A percentile compares a stretch with the other conserved stretches of the same genome.
These are phyloP conservation scores for Mycena rosella DNA, from an alignment of 768 basidiomycete genomes.

Conservation along the genomic window DNA sequence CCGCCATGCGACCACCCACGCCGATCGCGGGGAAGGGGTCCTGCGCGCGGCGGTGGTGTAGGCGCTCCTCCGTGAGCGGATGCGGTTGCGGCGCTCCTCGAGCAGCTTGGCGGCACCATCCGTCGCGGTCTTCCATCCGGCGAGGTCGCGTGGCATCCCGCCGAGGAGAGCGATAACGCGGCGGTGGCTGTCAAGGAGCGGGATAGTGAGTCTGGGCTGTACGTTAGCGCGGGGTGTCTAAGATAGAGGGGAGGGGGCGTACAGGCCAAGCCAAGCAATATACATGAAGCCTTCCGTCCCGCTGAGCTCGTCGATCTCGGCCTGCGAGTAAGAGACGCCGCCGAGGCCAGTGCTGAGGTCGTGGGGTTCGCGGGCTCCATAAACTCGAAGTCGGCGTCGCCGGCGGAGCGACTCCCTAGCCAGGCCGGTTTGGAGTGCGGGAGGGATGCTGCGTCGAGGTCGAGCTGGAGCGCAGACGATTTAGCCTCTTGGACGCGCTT, in stretches of 20 bases:
- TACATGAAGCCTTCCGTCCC: conserved; percentile 11
- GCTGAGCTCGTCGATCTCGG: neutral
- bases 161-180: conserved; percentile 12
- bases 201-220: conserved; percentile 19
- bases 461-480: neutral
- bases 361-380: neutral
- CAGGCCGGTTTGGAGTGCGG: conserved; percentile 25
- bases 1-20: neutral
- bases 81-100: neutral
- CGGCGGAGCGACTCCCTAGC: conserved; percentile 13
- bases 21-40: neutral
- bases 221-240: neutral
- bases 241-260: neutral
- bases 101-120: neutral
- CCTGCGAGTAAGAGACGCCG: neutral
- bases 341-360: neutral
- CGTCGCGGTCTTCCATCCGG: neutral
- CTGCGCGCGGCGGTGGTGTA: neutral
- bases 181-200: conserved; percentile 9
- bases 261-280: conserved; percentile 23
- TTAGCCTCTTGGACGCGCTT: neutral
- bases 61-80: neutral
- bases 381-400: neutral
- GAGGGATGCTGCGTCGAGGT: neutral
- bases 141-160: conserved; percentile 1